Base-by-base conservation (phyloP, 2,329 filamentous ascomycete genomes). In the Lithohypha guttulata region DNA sequence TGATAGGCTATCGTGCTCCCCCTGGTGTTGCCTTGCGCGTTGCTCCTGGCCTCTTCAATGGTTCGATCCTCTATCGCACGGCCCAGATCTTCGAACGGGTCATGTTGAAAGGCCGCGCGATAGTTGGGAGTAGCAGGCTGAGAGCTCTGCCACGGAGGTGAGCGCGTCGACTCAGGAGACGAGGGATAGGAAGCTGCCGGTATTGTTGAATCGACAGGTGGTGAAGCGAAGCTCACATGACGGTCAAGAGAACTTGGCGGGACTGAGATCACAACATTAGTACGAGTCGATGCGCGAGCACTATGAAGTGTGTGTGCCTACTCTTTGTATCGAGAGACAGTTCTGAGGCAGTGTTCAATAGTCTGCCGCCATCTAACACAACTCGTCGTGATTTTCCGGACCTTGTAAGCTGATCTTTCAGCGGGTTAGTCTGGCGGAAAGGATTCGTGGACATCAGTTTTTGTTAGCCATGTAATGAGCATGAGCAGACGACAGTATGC, bases 351-450 rank as follows among this genome's bases (percentile, higher is more conserved):
- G 22, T 33, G 21, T 42, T 27, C 30, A 34, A 41, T 34, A 41
- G 42, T 37, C 47, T 47, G 45, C 41, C 40, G 37, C 25, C 42
- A 42, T 48, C 48, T 41, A 46, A 38, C 33, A 42, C 32, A 41
- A 14, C 19, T 41, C 31, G 35, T 31, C 25, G 26, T 43, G 39
- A 40, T 47, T n/a, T n/a, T n/a, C n/a, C n/a, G n/a, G n/a, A n/a
- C n/a, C n/a, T n/a, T n/a, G n/a, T n/a, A n/a, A n/a, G n/a, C n/a
- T n/a, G 43, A 53, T 53, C 46, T 53, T 44, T 44, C 42, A 59
- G 60, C 50, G 43, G 42, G 42, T 54, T 65, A 60, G 19, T 39
- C 35, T 55, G 60, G 58, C 65, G 65, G 57, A 69, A 69, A 55
- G 65, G 65, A 64, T 69, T 69, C 57, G 57, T 14, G 42, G 46